Base-by-base conservation (phyloP, 768 basidiomycete genomes). In the Coprinopsis cinerea region DNA sequence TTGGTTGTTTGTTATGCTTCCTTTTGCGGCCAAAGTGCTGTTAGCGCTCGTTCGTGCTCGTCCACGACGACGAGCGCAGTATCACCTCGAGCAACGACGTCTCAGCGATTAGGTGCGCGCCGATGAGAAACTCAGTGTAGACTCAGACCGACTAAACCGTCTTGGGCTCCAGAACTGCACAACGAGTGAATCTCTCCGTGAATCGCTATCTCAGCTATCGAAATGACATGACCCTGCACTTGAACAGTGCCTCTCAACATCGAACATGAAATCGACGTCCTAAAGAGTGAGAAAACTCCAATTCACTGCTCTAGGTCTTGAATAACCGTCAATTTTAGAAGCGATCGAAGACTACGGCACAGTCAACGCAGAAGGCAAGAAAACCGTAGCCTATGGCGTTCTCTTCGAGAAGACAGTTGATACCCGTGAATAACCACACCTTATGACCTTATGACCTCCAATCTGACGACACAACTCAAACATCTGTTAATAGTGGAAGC, bases 381-480 rank as follows among this genome's bases (percentile, higher is more conserved):
- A 57, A 36, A 67, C 61, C 30, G 59, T 71, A 4, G 46, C 74
- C 0, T 75, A 77, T 48, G 74, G 75, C 0, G 51, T 74, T 20
- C 55, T 76, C 15, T 76, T 75, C 49, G 68, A 74, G 27, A 73
- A 76, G 59, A 77, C 75, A 10, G 73, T 68, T 1, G 64, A 77
- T 52, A 72, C 71, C 20, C 58, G 74, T 77, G 48, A 50, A 71
- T 60, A n/a, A n/a, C n/a, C n/a, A n/a, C n/a, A n/a, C n/a, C n/a
- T n/a, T n/a, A n/a, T n/a, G n/a, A n/a, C n/a, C n/a, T n/a, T n/a
- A n/a, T 6, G 20, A 22, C 9, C 18, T 5, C 5, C 20, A 9
- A 2, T 4, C 14, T 49, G 20, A 43, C 28, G 4, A 24, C 22
- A 11, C 18, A 51, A 26, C 26, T 1, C 10, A 18, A 28, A 37